phyloP scores from a whole-genome alignment of 2,329 filamentous ascomycete species.

The Xylaria polymorpha region DNA sequence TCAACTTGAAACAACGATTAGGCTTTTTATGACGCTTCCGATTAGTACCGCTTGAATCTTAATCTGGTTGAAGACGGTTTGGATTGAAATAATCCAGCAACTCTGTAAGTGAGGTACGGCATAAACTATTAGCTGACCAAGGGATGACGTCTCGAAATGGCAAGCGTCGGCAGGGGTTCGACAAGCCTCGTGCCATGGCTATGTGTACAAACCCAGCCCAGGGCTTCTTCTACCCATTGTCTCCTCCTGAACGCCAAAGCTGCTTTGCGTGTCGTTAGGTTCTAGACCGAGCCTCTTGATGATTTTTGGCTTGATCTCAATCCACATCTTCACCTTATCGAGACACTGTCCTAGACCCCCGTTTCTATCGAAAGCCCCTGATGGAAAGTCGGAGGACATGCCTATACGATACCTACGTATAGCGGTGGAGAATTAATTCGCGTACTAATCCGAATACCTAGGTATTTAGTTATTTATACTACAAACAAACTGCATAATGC shows the following conservation, averaged over 20 bases:
- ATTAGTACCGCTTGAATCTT: conserved; percentile 10
- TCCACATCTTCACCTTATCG: too few relatives aligned
- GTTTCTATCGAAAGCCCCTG: background rate
- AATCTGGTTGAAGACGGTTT: background rate
- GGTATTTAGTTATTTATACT: background rate
- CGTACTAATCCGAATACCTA: background rate
- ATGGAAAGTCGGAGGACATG: background rate
- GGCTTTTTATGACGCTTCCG: conserved; percentile 11
- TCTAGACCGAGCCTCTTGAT: background rate
- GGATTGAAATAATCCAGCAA: background rate
- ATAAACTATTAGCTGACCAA: background rate
- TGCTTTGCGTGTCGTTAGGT: background rate
- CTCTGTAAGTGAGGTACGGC: background rate
- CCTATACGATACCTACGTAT: background rate
- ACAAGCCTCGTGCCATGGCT: background rate
- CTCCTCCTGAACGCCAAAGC: background rate
- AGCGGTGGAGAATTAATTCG: background rate
- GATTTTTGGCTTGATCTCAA: too few relatives aligned
- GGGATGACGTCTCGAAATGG: conserved; percentile 9
- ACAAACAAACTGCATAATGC: background rate
- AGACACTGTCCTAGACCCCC: too few relatives aligned
- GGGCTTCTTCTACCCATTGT: background rate
- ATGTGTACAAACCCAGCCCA: background rate
- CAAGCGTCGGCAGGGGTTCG: background rate
- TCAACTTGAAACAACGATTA: conserved; percentile 47